phyloP scores from a whole-genome alignment of 331 rosid genomes.

The Cydonia oblonga region DNA sequence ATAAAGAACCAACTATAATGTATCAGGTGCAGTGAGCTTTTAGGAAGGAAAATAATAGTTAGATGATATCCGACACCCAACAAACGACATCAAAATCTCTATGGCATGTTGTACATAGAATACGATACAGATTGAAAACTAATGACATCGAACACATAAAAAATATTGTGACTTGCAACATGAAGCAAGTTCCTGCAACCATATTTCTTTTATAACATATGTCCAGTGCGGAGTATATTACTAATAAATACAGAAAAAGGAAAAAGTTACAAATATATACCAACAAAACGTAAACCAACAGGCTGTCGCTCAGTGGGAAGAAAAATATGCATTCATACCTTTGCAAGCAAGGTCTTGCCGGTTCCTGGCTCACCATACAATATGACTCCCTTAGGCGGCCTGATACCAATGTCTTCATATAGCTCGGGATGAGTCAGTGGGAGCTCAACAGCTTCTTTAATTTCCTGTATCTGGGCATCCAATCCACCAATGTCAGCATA shows the following conservation, averaged over 20 bases:
- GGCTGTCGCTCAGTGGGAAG: neutral
- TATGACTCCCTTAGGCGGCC: constrained; percentile 94
- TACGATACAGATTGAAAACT: neutral
- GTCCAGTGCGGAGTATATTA: too few relatives aligned
- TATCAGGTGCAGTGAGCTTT: too few relatives aligned
- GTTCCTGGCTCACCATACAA: constrained; percentile 98
- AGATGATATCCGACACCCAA: neutral
- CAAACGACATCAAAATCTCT: neutral
- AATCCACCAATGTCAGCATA: constrained; percentile 97
- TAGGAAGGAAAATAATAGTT: neutral
- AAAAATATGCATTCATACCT: constrained; percentile 35
- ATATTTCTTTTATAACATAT: neutral
- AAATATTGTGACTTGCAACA: neutral
- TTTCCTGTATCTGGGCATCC: constrained; percentile 99
- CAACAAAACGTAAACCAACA: neutral
- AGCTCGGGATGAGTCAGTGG: constrained; percentile 94
- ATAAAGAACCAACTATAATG: neutral
- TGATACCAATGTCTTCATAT: constrained; percentile 96
- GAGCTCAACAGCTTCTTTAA: constrained; percentile 98
- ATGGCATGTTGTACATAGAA: neutral
- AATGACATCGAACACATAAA: neutral
- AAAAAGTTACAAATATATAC: neutral
- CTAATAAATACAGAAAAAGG: too few relatives aligned
- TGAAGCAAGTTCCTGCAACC: neutral
- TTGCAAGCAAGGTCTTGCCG: constrained; percentile 96